Evolutionary conservation across 2,329 filamentous ascomycete genomes (phyloP).

Genomic region (Penicillium sp.): DNA sequence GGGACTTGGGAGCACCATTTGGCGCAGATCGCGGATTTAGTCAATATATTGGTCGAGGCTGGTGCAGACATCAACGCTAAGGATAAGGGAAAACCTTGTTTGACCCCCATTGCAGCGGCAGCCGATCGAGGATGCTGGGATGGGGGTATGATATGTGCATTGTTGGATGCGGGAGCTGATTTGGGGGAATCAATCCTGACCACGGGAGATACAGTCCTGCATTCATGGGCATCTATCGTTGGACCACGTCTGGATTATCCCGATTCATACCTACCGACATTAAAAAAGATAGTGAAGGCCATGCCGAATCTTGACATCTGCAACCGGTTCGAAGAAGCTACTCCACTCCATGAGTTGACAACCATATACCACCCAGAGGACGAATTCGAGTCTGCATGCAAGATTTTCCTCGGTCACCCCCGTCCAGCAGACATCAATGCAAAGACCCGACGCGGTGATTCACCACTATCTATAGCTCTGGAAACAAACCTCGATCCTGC

Average conservation of each 20-base stretch:
- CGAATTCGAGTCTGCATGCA: conserved; percentile 25
- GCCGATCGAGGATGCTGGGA: conserved; percentile 27
- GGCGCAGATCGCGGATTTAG: conserved; percentile 15
- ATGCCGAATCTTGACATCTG: conserved; percentile 20
- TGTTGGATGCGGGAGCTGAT: conserved; percentile 24
- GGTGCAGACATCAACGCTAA: conserved; percentile 19
- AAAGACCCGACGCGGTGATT: conserved; percentile 18
- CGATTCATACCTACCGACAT: conserved; percentile 20
- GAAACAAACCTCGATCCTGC: conserved; percentile 20
- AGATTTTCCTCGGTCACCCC: conserved; percentile 20
- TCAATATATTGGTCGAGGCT: conserved; percentile 14
- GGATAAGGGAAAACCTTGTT: conserved; percentile 15
- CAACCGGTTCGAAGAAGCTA: conserved; percentile 19
- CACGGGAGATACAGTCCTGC: conserved; percentile 25
- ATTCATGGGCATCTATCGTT: conserved; percentile 25
- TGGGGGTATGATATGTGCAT: conserved; percentile 24
- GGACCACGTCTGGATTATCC: conserved; percentile 27
- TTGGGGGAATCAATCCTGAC: conserved; percentile 13
- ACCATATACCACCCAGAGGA: conserved; percentile 24
- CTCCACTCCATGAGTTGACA: conserved; percentile 25
- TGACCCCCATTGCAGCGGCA: conserved; percentile 26
- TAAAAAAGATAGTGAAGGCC: conserved; percentile 17
- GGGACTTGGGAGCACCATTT: conserved; percentile 27
- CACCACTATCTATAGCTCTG: conserved; percentile 24
- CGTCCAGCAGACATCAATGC: conserved; percentile 23